Percentiles rank a stretch among this genome's conserved stretches.
Evolutionary conservation across 2,329 filamentous ascomycete species (phyloP).

Genomic region (Coniochaeta ligniaria): DNA sequence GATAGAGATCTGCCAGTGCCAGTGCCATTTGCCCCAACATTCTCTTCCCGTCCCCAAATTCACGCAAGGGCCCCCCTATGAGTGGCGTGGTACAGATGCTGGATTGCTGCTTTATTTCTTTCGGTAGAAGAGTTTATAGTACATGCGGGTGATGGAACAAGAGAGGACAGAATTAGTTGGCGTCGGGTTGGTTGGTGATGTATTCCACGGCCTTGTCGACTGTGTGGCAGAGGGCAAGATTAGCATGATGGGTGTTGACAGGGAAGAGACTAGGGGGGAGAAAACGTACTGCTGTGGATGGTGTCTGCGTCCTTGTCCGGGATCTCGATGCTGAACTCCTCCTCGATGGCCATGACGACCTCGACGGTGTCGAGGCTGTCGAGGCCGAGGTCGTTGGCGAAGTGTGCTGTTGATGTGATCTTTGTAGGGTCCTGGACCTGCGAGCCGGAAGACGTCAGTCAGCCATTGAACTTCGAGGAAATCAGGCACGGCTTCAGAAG

Average conservation of each 20-base stretch:
- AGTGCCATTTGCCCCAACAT: too few species aligned
- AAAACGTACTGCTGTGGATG: conserved; percentile 80
- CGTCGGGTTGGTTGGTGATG: conserved; percentile 88
- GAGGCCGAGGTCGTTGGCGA: conserved; percentile 92
- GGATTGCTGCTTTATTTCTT: background rate
- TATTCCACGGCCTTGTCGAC: conserved; percentile 94
- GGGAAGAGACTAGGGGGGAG: background rate
- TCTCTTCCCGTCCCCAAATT: background rate
- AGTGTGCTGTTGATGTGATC: conserved; percentile 82
- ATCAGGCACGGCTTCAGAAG: background rate
- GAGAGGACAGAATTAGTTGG: conserved; percentile 45
- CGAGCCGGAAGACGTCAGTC: background rate
- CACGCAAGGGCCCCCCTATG: background rate
- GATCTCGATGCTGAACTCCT: conserved; percentile 89
- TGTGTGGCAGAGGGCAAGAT: conserved; percentile 27
- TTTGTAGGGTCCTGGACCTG: conserved; percentile 26
- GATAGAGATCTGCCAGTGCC: too few species aligned
- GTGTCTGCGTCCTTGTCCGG: conserved; percentile 93
- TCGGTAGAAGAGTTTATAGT: background rate
- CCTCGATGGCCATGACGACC: conserved; percentile 99
- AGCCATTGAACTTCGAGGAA: background rate
- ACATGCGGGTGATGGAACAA: background rate
- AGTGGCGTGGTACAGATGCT: background rate
- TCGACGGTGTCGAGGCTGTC: conserved; percentile 98
- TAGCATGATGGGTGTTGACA: background rate